phyloP scores from a whole-genome alignment of 495 filamentous ascomycete species.

The Penicillium argentinense region DNA sequence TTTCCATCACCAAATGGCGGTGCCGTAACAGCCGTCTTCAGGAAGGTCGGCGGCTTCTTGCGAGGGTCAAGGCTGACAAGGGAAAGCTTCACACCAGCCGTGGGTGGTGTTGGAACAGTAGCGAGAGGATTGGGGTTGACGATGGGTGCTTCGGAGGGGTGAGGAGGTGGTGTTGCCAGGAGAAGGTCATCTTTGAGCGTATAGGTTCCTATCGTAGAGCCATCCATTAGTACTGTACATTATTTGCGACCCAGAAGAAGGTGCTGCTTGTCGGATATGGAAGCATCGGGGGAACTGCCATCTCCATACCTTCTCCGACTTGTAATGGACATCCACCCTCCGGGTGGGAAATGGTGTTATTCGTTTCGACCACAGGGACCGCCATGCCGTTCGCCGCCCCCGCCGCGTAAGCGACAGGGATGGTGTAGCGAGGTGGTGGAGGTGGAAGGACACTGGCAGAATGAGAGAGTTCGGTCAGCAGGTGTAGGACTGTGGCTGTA shows the following conservation, averaged over 20 bases:
- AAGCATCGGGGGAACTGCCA: not conserved
- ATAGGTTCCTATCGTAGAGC: constrained; percentile 68
- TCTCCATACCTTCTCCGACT: constrained; percentile 78
- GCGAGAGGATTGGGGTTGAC: constrained; percentile 86
- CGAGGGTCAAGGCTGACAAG: constrained; percentile 66
- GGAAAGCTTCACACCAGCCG: constrained; percentile 82
- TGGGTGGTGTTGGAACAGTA: constrained; percentile 76
- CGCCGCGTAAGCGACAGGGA: constrained; percentile 63
- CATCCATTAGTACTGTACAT: not conserved
- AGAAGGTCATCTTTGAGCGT: constrained; percentile 83
- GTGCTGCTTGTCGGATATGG: not conserved
- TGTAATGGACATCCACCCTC: constrained; percentile 71
- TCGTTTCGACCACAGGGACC: constrained; percentile 81
- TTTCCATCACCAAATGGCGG: constrained; percentile 91
- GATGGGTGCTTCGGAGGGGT: constrained; percentile 86
- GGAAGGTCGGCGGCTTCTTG: constrained; percentile 55
- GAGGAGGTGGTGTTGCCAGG: constrained; percentile 90
- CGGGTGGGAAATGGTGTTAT: constrained; percentile 80
- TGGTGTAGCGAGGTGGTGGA: constrained; percentile 80
- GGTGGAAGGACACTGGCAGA: constrained; percentile 77
- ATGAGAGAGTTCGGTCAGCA: constrained; percentile 17
- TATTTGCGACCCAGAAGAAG: not conserved
- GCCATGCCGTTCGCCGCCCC: constrained; percentile 61
- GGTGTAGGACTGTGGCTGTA: constrained; percentile 5
- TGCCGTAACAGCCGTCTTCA: constrained; percentile 39